Base-by-base conservation (phyloP, 257 asterid genomes). In the Solanum bulbocastanum region DNA sequence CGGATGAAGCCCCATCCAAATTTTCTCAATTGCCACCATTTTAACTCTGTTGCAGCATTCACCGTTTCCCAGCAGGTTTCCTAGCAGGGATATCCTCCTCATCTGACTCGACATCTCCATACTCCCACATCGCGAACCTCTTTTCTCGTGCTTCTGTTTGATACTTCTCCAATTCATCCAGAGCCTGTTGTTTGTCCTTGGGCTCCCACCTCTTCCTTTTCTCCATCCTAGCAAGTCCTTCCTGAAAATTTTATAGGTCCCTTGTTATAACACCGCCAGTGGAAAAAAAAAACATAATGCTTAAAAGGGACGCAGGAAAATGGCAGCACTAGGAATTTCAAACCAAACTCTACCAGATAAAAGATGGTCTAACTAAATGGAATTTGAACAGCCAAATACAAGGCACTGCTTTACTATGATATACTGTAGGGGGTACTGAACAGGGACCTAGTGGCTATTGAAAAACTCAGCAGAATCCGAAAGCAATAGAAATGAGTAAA, bases 41-140 rank as follows among this genome's bases (percentile, higher is more conserved):
- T 69, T 3, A 49, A 27, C 85, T 8, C 33, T 46, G 44, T 49
- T 32, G 68, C 42, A 49, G 20, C 30, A 27, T 49, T 93, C 91
- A 96, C 90, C 94, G 94, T 93, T 92, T 96, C 40, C 98, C 99
- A 4, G 98, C 97, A 75, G 94, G 91, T 91, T 92, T 95, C 92
- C 95, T 92, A 3, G 84, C 90, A 1, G 98, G 92, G 78, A 96
- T 98, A 33, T 97, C 99, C 90, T 97, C 99, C 2, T 97, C 99
- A 20, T 97, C 99, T 0, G 99, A 97, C 87, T 95, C 94, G 33
- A 97, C 92, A 90, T 97, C 98, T 9, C 99, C 99, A 4, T 96
- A 97, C 91, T 97, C 99, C 99, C 99, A 97, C 99, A 97, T 97
- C 5, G 96, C 96, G 0, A 87, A 92, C 27, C 99, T 93, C 91